Percentiles rank a stretch among this genome's conserved stretches.
These are phyloP conservation scores for Priceomyces melissophilus DNA, from an alignment of 805 yeast genomes.

Conservation along the genomic window DNA sequence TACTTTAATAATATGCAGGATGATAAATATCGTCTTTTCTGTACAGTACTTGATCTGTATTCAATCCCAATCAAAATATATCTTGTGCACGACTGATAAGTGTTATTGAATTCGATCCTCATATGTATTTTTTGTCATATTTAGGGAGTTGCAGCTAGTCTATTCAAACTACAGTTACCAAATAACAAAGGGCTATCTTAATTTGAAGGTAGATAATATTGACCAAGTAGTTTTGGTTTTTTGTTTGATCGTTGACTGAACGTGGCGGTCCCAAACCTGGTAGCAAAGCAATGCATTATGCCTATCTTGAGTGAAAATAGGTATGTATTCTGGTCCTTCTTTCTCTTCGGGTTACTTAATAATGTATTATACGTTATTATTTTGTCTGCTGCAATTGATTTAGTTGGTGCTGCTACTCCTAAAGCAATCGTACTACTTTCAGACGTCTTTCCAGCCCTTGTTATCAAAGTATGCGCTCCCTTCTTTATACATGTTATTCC, in stretches of 20 bases:
- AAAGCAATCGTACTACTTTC: slow-evolving; percentile 83
- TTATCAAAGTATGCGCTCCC: slow-evolving; percentile 70
- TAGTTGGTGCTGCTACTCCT: slow-evolving; percentile 80
- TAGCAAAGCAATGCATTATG: neutral
- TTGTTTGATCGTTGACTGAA: too few species aligned
- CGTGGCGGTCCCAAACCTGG: too few species aligned
- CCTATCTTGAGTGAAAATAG: slow-evolving; percentile 5
- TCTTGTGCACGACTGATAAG: too few species aligned
- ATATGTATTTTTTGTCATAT: too few species aligned
- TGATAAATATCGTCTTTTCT: too few species aligned
- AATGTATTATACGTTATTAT: slow-evolving; percentile 90
- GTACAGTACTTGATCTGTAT: too few species aligned
- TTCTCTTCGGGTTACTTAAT: slow-evolving; percentile 82
- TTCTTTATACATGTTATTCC: slow-evolving; percentile 68
- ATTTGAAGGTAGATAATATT: neutral
- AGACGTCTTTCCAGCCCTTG: slow-evolving; percentile 81
- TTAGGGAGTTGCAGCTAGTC: too few species aligned
- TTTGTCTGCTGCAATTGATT: slow-evolving; percentile 85
- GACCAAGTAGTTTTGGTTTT: neutral
- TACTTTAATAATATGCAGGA: too few species aligned
- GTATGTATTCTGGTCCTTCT: slow-evolving; percentile 51
- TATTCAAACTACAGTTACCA: too few species aligned
- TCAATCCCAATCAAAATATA: too few species aligned
- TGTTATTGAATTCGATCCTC: too few species aligned
- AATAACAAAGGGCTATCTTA: too few species aligned